Base-by-base conservation (phyloP, 192 early-diverging fungal species). In the Podila epigama region DNA sequence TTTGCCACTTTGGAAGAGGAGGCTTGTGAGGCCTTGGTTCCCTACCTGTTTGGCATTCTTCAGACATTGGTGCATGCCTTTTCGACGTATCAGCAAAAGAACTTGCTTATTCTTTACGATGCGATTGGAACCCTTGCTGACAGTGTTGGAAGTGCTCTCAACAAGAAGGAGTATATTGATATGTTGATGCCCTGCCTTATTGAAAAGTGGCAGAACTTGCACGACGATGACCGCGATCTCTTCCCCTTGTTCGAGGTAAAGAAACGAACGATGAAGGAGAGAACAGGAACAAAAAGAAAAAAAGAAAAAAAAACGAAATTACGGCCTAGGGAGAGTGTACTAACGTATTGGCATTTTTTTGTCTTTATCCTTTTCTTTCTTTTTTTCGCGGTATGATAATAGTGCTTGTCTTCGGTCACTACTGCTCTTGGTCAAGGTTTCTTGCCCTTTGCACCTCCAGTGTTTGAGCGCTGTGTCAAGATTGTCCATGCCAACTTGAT, bases 111-210 rank as follows among this genome's bases (percentile, higher is more conserved):
- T 61, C 85, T 99, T 51, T 99, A 98, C 79, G 97, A 99, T 66
- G 97, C 95, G 2, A 88, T 99, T 15, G 96, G 96, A 37, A 99
- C 97, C n/a, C 86, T 99, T 41, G 97, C 97, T 16, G 97, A 98
- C 67, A 87, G 92, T 12, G 96, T 98, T 16, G 94, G 92, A 1
- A 60, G 78, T 20, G 92, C 90, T 54, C 89, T 99, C 40, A 93
- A 90, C 82, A 89, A 90, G 56, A 92, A 89, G 55, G 79, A 90
- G 50, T 95, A 88, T 67, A 92, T 96, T 40, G 85, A 96, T 40
- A 63, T 93, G 22, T 82, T 98, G 65, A 94, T 99, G 92, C 88
- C 89, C 4, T 92, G 94, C 28, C 86, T 99, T 54, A 83, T 95
- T 41, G 84, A 88, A 63, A 94, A 94, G 79, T 99, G 95, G 96